phyloP scores from a whole-genome alignment of 805 yeast species.

The Sugiyamaella valdiviana region DNA sequence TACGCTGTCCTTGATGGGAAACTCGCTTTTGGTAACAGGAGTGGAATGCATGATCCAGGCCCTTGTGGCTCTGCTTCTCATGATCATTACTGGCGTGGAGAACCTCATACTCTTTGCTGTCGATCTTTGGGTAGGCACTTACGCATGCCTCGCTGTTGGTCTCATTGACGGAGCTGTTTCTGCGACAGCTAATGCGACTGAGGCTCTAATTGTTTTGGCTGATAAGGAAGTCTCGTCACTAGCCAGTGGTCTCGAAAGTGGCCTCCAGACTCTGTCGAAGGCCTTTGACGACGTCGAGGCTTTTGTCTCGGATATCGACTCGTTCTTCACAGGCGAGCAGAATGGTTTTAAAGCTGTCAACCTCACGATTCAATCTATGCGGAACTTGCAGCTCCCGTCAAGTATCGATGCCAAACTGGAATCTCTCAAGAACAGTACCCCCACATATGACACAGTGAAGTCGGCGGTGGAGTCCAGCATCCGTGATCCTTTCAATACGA shows the following conservation, averaged over 20 bases:
- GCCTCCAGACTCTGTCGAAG: constrained; percentile 53
- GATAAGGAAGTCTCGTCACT: constrained; percentile 51
- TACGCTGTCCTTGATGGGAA: constrained; percentile 50
- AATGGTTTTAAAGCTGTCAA: constrained; percentile 45
- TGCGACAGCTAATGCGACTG: constrained; percentile 69
- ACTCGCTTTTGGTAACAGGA: constrained; percentile 42
- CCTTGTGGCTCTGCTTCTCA: constrained; percentile 38
- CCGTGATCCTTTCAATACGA: constrained; percentile 50
- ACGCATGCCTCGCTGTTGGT: constrained; percentile 72
- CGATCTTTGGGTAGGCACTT: constrained; percentile 77
- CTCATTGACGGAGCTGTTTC: constrained; percentile 66
- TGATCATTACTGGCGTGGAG: constrained; percentile 52
- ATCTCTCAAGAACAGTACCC: constrained; percentile 46
- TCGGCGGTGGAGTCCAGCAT: constrained; percentile 51
- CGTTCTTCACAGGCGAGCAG: constrained; percentile 45
- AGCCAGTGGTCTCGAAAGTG: constrained; percentile 60
- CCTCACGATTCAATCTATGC: constrained; percentile 50
- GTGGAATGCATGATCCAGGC: constrained; percentile 46
- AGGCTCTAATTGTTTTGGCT: constrained; percentile 50
- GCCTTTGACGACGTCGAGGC: constrained; percentile 51
- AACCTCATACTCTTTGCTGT: constrained; percentile 56
- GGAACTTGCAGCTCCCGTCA: constrained; percentile 58
- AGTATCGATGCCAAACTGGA: constrained; percentile 55
- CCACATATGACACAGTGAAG: constrained; percentile 59
- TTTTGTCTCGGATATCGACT: constrained; percentile 47